Base-by-base conservation (phyloP, 1,284 basidiomycete species). In the Cryptococcus depauperatus region DNA sequence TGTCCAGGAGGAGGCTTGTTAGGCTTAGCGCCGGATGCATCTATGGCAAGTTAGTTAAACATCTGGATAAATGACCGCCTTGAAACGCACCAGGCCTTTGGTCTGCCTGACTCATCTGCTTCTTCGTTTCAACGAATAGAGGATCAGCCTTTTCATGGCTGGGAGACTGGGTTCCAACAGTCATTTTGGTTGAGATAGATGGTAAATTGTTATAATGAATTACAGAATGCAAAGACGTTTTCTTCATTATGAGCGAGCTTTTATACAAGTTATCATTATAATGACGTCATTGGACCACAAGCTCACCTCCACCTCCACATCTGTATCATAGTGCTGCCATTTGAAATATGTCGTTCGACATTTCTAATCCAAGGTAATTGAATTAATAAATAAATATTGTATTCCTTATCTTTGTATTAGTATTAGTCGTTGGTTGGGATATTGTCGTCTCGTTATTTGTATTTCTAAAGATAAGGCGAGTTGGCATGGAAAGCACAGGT, bases 21-120 rank as follows among this genome's bases (percentile, higher is more conserved):
- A 25, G 37, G 26, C 14, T 52, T 41, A 33, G 30, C 22, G 13
- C 42, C 44, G 14, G 47, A 43, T 16, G 41, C 32, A 14, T 18
- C 43, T 51, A 28, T 1, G n/a, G n/a, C 19, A 25, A 39, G 16
- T 21, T 10, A 37, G 16, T 11, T 44, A n/a, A 37, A 19, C n/a
- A 9, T n/a, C 18, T 26, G 37, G 5, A 30, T 30, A 5, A 5
- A 13, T 5, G 6, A 27, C 22, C 25, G 30, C 27, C 29, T 11
- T 23, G 21, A 35, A 30, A 55, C 55, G 37, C 30, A 57, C 56
- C 54, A 47, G 51, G 53, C 40, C 55, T 35, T 33, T 57, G 56
- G 35, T 57, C 43, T 37, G 53, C 51, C 35, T 51, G 51, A 32
- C 48, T 55, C 37, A 54, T 45, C 39, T 57, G 56, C 11, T 41